These are phyloP conservation scores for Macroventuria anomochaeta DNA, from an alignment of 2,329 filamentous ascomycete genomes.

Conservation along the genomic window DNA sequence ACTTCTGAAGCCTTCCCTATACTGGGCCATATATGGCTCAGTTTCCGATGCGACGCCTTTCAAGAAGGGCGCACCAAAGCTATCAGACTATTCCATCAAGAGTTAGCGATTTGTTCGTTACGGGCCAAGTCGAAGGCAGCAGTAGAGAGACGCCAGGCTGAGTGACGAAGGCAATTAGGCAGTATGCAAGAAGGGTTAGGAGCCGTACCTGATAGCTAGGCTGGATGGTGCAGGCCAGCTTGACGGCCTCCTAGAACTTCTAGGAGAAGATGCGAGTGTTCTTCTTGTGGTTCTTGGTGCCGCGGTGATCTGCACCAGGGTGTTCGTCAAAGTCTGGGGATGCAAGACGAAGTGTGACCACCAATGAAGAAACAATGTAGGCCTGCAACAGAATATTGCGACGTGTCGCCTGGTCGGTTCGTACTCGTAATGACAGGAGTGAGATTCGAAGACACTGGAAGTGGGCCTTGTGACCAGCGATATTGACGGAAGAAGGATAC, in stretches of 20 bases:
- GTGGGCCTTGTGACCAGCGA: slow-evolving; percentile 41
- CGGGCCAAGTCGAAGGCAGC: slow-evolving; percentile 33
- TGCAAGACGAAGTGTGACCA: slow-evolving; percentile 22
- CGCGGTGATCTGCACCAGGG: slow-evolving; percentile 5
- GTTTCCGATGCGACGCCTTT: slow-evolving; percentile 30
- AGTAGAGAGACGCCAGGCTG: slow-evolving; percentile 26
- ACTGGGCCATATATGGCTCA: slow-evolving; percentile 37
- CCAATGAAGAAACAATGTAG: slow-evolving; percentile 27
- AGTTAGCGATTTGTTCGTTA: background rate
- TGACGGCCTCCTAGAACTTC: slow-evolving; percentile 37
- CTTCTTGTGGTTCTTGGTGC: slow-evolving; percentile 20
- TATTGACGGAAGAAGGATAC: slow-evolving; percentile 33
- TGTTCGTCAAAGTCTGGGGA: slow-evolving; percentile 16
- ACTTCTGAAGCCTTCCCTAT: slow-evolving; percentile 43
- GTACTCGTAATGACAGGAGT: slow-evolving; percentile 25
- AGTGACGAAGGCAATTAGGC: slow-evolving; percentile 19
- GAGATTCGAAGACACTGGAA: slow-evolving; percentile 31
- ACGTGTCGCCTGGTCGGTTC: slow-evolving; percentile 27
- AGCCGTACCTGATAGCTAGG: slow-evolving; percentile 47
- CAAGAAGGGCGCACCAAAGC: slow-evolving; percentile 38
- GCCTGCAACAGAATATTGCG: slow-evolving; percentile 32
- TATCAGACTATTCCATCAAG: slow-evolving; percentile 36
- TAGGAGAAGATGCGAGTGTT: slow-evolving; percentile 9
- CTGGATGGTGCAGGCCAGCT: slow-evolving; percentile 46
- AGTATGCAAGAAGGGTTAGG: slow-evolving; percentile 20